Conservation (phyloP, 805 yeast species). For the Candida saitoana region DNA sequence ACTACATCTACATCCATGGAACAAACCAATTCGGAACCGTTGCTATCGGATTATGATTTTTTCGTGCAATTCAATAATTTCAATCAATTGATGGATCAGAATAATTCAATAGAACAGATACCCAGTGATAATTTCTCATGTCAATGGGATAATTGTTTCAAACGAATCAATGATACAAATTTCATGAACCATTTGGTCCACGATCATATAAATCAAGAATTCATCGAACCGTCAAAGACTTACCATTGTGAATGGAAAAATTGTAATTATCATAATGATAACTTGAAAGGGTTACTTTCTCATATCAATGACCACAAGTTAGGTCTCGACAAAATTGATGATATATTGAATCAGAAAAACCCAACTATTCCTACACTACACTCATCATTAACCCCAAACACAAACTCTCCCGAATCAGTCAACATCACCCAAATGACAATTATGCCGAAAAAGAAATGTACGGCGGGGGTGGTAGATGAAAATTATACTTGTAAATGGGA, state of each 20-base stretch:
- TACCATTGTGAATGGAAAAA: slow-evolving; percentile 72
- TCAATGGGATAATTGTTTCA: slow-evolving; percentile 66
- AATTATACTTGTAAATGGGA: slow-evolving; percentile 46
- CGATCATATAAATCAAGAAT: slow-evolving; percentile 50
- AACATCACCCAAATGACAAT: slow-evolving; percentile 34
- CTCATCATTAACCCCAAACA: slow-evolving; percentile 7
- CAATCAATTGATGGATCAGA: slow-evolving; percentile 12
- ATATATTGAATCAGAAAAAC: background rate
- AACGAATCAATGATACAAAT: slow-evolving; percentile 30
- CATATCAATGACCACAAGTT: slow-evolving; percentile 44
- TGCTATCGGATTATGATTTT: slow-evolving; percentile 35
- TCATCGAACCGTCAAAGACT: slow-evolving; percentile 14
- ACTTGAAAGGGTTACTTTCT: slow-evolving; percentile 49
- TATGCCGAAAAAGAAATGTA: slow-evolving; percentile 21
- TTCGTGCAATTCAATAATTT: slow-evolving; percentile 33
- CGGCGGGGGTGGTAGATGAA: slow-evolving; percentile 15
- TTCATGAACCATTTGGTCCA: slow-evolving; percentile 37
- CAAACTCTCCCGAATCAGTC: slow-evolving; percentile 12
- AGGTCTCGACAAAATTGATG: background rate
- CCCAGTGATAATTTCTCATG: slow-evolving; percentile 31
- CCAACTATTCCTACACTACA: slow-evolving; percentile 8
- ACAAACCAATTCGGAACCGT: slow-evolving; percentile 7
- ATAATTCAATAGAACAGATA: background rate
- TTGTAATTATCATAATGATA: slow-evolving; percentile 57
- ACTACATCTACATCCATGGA: background rate